These are phyloP conservation scores for Macaranga tanarius DNA, from an alignment of 441 rosid species.

Conservation along the genomic window DNA sequence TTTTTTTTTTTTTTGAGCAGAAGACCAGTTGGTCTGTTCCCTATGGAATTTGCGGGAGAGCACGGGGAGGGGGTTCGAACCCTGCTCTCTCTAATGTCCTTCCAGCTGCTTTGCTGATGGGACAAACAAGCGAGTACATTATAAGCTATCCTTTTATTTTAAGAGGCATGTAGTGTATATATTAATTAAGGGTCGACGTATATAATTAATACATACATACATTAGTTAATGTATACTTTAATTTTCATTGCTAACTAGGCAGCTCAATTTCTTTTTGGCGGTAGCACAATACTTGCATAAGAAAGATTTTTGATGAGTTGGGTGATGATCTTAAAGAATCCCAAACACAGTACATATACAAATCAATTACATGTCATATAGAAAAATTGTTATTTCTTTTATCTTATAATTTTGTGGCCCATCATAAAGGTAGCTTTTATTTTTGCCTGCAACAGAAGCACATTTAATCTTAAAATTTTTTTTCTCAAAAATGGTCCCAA, in stretches of 20 bases:
- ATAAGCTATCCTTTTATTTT: no score
- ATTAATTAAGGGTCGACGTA: no score
- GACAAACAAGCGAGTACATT: no score
- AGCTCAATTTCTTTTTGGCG: neutral
- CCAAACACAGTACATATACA: neutral
- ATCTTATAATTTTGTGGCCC: neutral
- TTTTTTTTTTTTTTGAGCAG: no score
- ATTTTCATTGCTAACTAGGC: neutral
- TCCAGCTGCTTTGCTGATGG: no score
- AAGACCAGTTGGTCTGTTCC: no score
- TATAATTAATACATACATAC: neutral
- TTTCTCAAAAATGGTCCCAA: constrained; percentile 3
- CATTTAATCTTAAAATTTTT: constrained; percentile 2
- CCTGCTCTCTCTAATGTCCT: no score
- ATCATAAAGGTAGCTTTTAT: constrained; percentile 13
- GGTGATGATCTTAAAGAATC: neutral
- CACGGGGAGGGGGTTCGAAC: no score
- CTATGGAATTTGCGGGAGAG: no score
- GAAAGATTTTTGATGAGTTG: neutral
- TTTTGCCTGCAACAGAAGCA: constrained; percentile 8
- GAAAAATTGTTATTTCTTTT: no score
- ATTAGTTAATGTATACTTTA: neutral
- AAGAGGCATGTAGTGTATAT: no score
- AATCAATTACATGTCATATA: no score
- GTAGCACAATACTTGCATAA: neutral